Base-by-base conservation (phyloP, 169 alveolate genomes). In the Sarcocystis neurona region DNA sequence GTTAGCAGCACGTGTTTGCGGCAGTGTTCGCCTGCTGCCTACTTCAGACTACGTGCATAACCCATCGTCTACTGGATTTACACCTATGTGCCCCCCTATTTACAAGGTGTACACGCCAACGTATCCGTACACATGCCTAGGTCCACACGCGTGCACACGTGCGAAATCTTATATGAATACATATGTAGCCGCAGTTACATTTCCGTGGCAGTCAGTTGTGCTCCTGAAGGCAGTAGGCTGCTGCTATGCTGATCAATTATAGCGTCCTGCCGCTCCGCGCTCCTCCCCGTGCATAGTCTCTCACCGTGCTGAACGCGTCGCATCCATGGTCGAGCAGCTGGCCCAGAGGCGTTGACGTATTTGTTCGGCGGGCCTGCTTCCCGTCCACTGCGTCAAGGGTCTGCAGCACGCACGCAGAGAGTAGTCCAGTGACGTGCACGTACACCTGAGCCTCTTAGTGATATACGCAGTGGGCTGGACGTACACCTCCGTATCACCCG, bases 301-400 rank as follows among this genome's bases (percentile, higher is more conserved):
- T 53, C 37, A 88, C 92, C 10, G 96, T 74, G 37, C 95, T 91
- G 84, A 95, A 88, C 2, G 97, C 86, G 92, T 96, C 97, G 89
- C 97, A 94, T 46, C 98, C 98, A 89, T 96, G 98, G 91, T 96
- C 98, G 68, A 96, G 92, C 41, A 96, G 90, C 90, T 95, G 96
- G 47, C 98, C 98, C 66, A 95, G 90, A 5, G 98, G 96, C 41
- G 95, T 90, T 43, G 96, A 89, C 53, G 97, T 92, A 44, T 89
- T 89, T 6, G 97, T 95, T 74, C 96, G 85, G 66, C 98, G 79
- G 60, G 98, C 98, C 68, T 96, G 97, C 92, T 96, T 96, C 41
- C 98, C 98, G 88, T 96, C 98, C 12, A 96, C 85, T 5, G 97
- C 97, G 92, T 96, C 98, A 37, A 95, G 91, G 27, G 97, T 95